These are phyloP conservation scores for Ophiognomonia clavigignenti-juglandacearum DNA, from an alignment of 2,329 filamentous ascomycete species.

Conservation along the genomic window DNA sequence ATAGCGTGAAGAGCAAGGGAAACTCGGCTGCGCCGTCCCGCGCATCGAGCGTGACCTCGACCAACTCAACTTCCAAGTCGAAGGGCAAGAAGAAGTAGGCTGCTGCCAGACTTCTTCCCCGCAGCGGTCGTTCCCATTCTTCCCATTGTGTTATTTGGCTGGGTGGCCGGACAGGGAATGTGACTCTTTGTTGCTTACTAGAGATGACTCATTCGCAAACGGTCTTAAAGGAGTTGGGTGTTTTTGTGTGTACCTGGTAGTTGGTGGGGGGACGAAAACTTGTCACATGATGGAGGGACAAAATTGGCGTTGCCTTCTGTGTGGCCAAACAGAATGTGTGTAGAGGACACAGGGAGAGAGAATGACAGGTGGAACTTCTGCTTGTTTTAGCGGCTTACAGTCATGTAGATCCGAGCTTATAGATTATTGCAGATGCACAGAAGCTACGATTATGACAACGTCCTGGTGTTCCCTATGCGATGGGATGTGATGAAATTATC, in stretches of 20 bases:
- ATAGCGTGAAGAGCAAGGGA: conserved; percentile 79
- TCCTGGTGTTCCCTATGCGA: no score
- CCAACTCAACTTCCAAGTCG: conserved; percentile 49
- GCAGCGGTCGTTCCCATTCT: background rate
- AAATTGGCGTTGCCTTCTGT: no score
- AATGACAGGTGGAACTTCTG: background rate
- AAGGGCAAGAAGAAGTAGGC: conserved; percentile 50
- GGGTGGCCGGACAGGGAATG: background rate
- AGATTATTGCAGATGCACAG: conserved; percentile 5
- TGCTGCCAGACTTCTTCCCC: background rate
- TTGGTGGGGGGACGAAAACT: conserved; percentile 1
- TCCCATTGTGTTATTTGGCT: background rate
- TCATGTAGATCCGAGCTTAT: conserved; percentile 4
- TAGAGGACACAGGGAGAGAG: no score
- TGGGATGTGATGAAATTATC: no score
- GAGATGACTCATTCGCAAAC: background rate
- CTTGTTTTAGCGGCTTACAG: background rate
- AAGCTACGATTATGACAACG: conserved; percentile 5
- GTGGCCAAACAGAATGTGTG: no score
- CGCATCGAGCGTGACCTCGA: conserved; percentile 83
- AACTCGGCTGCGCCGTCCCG: conserved; percentile 75
- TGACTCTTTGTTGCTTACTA: background rate
- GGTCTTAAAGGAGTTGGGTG: conserved; percentile 11
- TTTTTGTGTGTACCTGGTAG: background rate
- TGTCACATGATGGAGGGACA: background rate